Base-by-base conservation (phyloP, 2,329 filamentous ascomycete species). In the Colletotrichum lentis region DNA sequence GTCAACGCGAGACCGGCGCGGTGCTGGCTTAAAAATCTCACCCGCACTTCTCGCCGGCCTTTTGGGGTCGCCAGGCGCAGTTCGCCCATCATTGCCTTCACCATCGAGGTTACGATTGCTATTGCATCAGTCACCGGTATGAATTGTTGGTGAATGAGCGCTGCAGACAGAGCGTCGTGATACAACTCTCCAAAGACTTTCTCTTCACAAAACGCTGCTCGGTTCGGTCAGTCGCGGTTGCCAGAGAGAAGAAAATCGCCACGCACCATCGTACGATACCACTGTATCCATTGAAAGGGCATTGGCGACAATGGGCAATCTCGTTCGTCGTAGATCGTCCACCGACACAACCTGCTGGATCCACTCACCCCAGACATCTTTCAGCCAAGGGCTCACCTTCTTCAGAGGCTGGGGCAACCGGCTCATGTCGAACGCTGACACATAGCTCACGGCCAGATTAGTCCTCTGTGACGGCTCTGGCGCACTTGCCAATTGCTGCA, bases 311-410 rank as follows among this genome's bases (percentile, higher is more conserved):
- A 57, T 46, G 22, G 54, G 39, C 41, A 57, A 43, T n/a, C 54
- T 57, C 39, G 41, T 57, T 24, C 27, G 54, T 31, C 39, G 39
- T 24, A 44, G 37, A 16, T 57, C 39, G 22, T 57, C 54, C 20
- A 43, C 22, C 4, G 54, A 57, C 41, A 16, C 18, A 44, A 39
- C 39, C 54, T 57, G 39, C 54, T 57, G 37, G 39, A 57, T 44
- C 54, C 54, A 57, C 39, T 41, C 39, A 18, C 39, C 20, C 54
- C 54, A 57, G 39, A 12, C 39, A 43, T 57, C 54, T 22, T 22
- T 12, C 16, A 57, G 54, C 54, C 39, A 57, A 14, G 39, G 22
- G 39, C 22, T 57, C 24, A 16, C 18, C 39, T 57, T 22, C 39
- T 18, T 41, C 39, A 57, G 41, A 22, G 54, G 39, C 18, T 57